Evolutionary conservation across 495 filamentous ascomycete genomes (phyloP).

Genomic region (Thermochaetoides thermophila): DNA sequence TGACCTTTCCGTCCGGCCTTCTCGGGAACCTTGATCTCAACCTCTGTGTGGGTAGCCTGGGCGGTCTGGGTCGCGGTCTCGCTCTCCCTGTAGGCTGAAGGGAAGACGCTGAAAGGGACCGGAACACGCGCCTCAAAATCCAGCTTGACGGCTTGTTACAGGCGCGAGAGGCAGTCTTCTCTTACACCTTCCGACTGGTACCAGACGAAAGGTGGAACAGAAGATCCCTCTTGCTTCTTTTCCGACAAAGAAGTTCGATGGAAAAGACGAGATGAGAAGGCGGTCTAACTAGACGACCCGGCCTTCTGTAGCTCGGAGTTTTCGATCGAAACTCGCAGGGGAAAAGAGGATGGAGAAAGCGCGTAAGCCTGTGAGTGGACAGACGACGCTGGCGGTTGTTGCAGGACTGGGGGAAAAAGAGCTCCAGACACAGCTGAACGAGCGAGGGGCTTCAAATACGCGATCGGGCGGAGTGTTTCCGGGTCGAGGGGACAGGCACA

Average conservation of each 20-base stretch:
- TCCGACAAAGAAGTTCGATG: conserved; percentile 35
- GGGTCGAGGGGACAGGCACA: no score
- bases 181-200: conserved; percentile 72
- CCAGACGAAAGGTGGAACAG: conserved; percentile 82
- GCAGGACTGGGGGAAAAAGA: conserved; percentile 11
- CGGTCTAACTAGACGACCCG: conserved; percentile 20
- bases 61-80: conserved; percentile 60
- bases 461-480: conserved; percentile 14
- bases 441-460: conserved; percentile 22
- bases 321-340: conserved; percentile 13
- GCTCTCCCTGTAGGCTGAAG: conserved; percentile 92
- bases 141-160: conserved; percentile 78
- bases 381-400: conserved; percentile 4
- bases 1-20: conserved; percentile 92
- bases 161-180: conserved; percentile 60
- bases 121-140: conserved; percentile 99
- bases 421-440: conserved; percentile 11
- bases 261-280: conserved; percentile 21
- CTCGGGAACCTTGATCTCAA: conserved; percentile 67
- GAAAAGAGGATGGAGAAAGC: conserved; percentile 9
- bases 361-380: conserved; percentile 17
- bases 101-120: conserved; percentile 99
- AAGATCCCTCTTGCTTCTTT: conserved; percentile 65
- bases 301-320: no score
- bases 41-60: conserved; percentile 63